Percentiles rank a stretch among this genome's conserved stretches.
phyloP scores from a whole-genome alignment of 2,329 filamentous ascomycete species.

The Camillea tinctor region DNA sequence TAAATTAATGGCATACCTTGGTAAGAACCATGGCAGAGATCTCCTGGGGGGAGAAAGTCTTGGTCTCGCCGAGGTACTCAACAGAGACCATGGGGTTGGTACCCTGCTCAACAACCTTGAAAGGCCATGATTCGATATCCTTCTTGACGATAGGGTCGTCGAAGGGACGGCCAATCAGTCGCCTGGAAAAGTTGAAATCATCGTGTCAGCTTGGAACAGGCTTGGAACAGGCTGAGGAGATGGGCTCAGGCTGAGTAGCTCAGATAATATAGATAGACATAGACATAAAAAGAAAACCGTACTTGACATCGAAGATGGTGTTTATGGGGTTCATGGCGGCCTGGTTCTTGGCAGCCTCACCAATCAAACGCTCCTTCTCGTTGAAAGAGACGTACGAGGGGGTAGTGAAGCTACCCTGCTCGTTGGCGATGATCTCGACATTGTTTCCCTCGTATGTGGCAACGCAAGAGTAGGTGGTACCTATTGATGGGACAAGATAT shows the following conservation, averaged over 20 bases:
- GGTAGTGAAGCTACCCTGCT: conserved; percentile 98
- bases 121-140: conserved; percentile 98
- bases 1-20: conserved; percentile 66
- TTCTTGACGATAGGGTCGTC: conserved; percentile 98
- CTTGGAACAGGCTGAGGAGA: too few relatives aligned
- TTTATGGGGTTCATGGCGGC: conserved; percentile 98
- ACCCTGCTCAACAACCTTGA: conserved; percentile 92
- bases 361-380: conserved; percentile 96
- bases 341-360: conserved; percentile 99
- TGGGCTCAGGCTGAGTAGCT: too few relatives aligned
- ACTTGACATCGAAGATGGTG: conserved; percentile 99
- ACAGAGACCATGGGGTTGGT: conserved; percentile 92
- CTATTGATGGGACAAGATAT: conserved; percentile 44
- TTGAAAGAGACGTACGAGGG: conserved; percentile 99
- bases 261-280: too few relatives aligned
- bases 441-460: conserved; percentile 99
- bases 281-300: conserved; percentile 41
- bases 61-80: conserved; percentile 90
- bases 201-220: conserved; percentile 5
- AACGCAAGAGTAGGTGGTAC: conserved; percentile 99
- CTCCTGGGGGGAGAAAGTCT: conserved; percentile 97
- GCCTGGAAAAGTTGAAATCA: conserved; percentile 59
- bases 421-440: conserved; percentile 99
- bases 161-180: conserved; percentile 93
- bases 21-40: conserved; percentile 98